Conservation (phyloP, 2,329 filamentous ascomycete genomes). For the Grosmannia huntii region DNA sequence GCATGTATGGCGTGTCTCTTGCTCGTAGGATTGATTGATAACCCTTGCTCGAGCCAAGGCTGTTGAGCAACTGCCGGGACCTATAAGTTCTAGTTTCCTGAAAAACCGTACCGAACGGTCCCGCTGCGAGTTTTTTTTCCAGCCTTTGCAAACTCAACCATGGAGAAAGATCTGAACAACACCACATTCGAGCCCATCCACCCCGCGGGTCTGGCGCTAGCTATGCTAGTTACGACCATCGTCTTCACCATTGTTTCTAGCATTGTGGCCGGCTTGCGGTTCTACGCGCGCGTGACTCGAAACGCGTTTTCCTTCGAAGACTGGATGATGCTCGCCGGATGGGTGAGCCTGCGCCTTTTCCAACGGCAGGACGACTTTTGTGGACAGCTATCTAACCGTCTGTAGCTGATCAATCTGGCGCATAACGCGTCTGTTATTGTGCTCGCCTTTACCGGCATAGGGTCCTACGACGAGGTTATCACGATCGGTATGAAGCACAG, state of each 20-base stretch:
- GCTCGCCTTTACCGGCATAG: not conserved
- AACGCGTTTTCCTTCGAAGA: not conserved
- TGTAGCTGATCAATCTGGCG: not conserved
- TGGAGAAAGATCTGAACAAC: not conserved
- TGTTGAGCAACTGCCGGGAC: no score
- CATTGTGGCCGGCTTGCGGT: constrained; percentile 11
- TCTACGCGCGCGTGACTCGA: constrained; percentile 10
- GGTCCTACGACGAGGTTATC: not conserved
- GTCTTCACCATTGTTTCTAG: constrained; percentile 12
- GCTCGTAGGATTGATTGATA: not conserved
- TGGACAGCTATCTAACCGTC: not conserved
- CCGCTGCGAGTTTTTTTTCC: not conserved
- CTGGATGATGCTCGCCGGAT: constrained; percentile 4
- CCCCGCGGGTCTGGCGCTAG: constrained; percentile 4
- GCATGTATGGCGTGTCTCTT: no score
- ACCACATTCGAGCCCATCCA: not conserved
- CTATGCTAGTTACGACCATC: constrained; percentile 2
- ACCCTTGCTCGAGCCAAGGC: not conserved
- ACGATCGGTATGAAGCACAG: not conserved
- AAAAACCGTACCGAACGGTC: not conserved
- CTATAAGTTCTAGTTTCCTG: not conserved
- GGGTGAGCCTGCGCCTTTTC: not conserved
- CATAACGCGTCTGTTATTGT: not conserved
- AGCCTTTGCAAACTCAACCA: not conserved
- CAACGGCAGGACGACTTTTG: no score